These are phyloP conservation scores for Zymoseptoria passerinii DNA, from an alignment of 2,329 filamentous ascomycete genomes.

Conservation along the genomic window DNA sequence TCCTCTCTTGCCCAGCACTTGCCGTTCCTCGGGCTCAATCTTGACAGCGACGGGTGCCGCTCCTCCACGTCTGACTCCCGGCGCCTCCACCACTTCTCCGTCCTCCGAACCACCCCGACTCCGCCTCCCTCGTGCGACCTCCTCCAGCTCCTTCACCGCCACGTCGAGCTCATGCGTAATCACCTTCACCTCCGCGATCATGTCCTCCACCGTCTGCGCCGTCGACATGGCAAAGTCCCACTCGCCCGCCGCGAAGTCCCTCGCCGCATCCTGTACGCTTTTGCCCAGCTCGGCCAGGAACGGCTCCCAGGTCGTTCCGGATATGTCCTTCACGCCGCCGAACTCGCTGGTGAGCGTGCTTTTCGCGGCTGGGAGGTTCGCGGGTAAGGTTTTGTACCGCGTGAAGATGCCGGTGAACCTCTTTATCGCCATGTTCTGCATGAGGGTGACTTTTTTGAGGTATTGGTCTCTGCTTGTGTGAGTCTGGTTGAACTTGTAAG, in stretches of 20 bases:
- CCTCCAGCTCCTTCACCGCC: neutral
- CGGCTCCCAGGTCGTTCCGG: neutral
- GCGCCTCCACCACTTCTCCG: neutral
- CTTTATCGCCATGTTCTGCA: neutral
- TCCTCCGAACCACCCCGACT: neutral
- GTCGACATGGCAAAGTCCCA: neutral
- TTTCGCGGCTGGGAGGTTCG: neutral
- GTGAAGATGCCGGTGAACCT: neutral
- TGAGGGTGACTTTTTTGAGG: neutral
- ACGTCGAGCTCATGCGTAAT: neutral
- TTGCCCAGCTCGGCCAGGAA: neutral
- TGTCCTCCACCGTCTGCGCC: neutral
- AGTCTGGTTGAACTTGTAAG: neutral
- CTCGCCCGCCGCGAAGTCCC: neutral
- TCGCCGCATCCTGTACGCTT: neutral
- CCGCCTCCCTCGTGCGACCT: neutral
- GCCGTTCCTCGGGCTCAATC: neutral
- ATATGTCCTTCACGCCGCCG: neutral
- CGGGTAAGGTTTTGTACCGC: neutral
- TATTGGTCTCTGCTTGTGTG: neutral
- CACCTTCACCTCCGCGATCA: neutral
- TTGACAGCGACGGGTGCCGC: neutral
- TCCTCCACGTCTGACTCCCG: neutral
- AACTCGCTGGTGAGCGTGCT: neutral
- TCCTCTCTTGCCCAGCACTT: neutral